Evolutionary conservation across 2,329 filamentous ascomycete species (phyloP), one percentile per base, ranked within the genome.

Genomic region (Colletotrichum karsti): DNA sequence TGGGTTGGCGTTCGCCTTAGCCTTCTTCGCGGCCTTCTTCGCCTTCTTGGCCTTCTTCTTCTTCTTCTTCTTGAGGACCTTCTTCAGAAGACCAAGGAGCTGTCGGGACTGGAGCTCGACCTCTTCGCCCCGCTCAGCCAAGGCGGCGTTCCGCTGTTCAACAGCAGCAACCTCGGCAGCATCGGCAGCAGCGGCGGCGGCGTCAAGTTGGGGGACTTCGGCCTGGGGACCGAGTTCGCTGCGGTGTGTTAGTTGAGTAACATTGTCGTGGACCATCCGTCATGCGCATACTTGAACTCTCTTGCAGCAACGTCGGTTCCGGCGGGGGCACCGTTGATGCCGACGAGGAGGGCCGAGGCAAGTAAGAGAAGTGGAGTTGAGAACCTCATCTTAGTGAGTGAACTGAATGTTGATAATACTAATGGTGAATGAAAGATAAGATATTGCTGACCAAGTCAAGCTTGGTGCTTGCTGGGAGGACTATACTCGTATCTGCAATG

Each of bases 261-360:
- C 6, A 4, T 2, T 18, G 0, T 37, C 10, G 10, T 26, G 5
- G 3, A 2, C 3, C 5, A 37, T 8, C 39, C 5, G 7, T n/a
- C 22, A 2, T 24, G 4, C 18, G 48, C 44, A 4, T 63, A 68
- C 65, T 12, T 42, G 10, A 41, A 8, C 1, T 68, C 44, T 13
- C 54, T 9, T 10, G 9, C 20, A 15, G 46, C 46, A 2, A 68
- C 53, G 12, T 55, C 54, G 1, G n/a, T 48, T 18, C 59, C 59
- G 15, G 65, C 54, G 15, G 65, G 65, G 9, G 65, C 65, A 65
- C 65, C 65, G 12, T 68, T 53, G 53, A 68, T 68, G 53, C 65
- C 61, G 7, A 68, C 65, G 24, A 68, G 46, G 15, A 68, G 61
- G 18, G 61, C 60, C 39, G 65, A 68, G 37, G 61, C 65, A 15